Base-by-base conservation (phyloP, 1,139 yeast species). In the Schwanniomyces etchellsii region DNA sequence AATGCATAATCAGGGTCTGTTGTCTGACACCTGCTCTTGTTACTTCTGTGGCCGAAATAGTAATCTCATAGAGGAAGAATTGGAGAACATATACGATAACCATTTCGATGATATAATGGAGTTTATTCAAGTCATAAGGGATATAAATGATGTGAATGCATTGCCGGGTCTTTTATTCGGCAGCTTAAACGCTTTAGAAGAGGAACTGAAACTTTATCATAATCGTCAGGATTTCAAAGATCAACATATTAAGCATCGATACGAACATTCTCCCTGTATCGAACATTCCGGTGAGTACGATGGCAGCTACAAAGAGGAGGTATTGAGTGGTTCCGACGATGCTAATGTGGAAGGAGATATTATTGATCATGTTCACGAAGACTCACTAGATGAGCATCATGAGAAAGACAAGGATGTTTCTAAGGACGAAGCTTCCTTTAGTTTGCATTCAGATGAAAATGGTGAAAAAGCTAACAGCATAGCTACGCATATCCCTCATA, bases 11-110 rank as follows among this genome's bases (percentile, higher is more conserved):
- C 26, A 35, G 28, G 30, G 27, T 30, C 24, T 14, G 38, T 43
- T 22, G 30, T 41, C 28, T n/a, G 40, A 38, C 18, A 41, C 40
- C 26, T 88, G 96, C 52, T 70, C 77, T 34, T 89, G 97, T 52
- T 63, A 78, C 4, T 78, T 78, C 18, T 89, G 97, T 57, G 95
- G 93, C 2, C 71, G 86, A 31, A 77, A 83, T 42, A 76, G 80
- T 42, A 61, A 68, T 37, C 76, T 88, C 18, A 74, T 86, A 42
- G 93, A 84, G 47, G 80, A 78, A 40, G 95, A 85, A 48, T 70
- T 89, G 47, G 89, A 63, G 38, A 57, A 46, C 35, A 55, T 61
- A 13, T 65, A 63, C 35, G 70, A 82, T 44, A 74, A 77, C 33
- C 74, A 88, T 28, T 86, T 84, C 44, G 67, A 63, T 34, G 69